Evolutionary conservation across 495 filamentous ascomycete species (phyloP), one percentile per base, ranked within the genome.

Genomic region (Aspergillus bertholletiae): DNA sequence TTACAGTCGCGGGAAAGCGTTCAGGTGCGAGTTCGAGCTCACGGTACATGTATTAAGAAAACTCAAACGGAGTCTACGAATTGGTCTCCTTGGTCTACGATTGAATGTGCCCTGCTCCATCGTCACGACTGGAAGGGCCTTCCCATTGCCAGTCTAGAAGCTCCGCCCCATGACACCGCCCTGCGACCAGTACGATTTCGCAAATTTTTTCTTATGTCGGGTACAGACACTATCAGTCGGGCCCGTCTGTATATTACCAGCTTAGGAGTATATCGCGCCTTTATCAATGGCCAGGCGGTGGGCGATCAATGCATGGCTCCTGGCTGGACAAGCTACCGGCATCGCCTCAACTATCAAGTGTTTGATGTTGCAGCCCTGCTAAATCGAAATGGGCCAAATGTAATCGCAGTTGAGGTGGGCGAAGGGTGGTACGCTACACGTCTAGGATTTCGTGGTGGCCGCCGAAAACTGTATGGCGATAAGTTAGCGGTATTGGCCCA

Each of bases 351-450:
- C 12, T 84, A 83, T 57, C 71, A 81, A 52, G 72, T 74, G 0
- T 80, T 76, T 46, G 78, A 84, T 56, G 75, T 84, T 6, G 67
- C 69, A 4, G 57, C 65, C 0, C 52, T 73, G 1, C 55, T 80
- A 11, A 51, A 61, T 7, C 46, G 35, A 2, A 32, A 62, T 1
- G 72, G 73, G 3, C 43, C 60, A 12, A 81, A 82, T 59, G 68
- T 60, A 0, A 67, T 84, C 47, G 76, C 73, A 0, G 76, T 76
- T 6, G 71, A 76, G 26, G 74, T 82, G 17, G 78, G 70, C 0
- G 81, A 84, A 46, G 81, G 80, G 0, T 84, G 81, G 81, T 83
- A 71, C 62, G 58, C 73, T 4, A 76, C 74, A 12, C 68, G 77
- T n/a, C 58, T 83, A 11, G 80, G 80, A 0, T 77, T 70, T 23